A percentile compares a stretch with the other conserved stretches of the same genome.
Evolutionary conservation across 768 basidiomycete species (phyloP).

Genomic region (Dendrothele bispora): DNA sequence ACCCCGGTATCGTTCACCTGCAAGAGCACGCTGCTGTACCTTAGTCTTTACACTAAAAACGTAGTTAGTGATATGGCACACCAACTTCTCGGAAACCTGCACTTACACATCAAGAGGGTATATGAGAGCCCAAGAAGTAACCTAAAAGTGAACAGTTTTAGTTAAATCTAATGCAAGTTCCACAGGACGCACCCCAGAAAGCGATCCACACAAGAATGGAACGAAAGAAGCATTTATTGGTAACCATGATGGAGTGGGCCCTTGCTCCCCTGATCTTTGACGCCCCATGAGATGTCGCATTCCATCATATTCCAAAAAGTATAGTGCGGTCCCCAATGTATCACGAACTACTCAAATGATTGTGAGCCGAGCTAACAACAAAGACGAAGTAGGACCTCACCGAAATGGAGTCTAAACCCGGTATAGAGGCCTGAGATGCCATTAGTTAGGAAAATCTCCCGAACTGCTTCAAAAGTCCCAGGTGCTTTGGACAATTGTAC

Average conservation of each 20-base stretch:
- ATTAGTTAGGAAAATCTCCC: conserved; percentile 67
- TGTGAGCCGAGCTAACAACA: neutral
- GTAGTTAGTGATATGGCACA: conserved; percentile 5
- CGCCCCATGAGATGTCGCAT: conserved; percentile 87
- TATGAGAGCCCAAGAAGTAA: conserved; percentile 84
- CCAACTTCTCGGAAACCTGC: neutral
- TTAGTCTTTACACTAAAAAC: conserved; percentile 82
- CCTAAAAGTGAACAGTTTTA: conserved; percentile 32
- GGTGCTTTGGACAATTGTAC: conserved; percentile 73
- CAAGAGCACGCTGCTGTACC: conserved; percentile 89
- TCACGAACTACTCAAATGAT: conserved; percentile 68
- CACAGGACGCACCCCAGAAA: conserved; percentile 68
- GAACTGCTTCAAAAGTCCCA: conserved; percentile 74
- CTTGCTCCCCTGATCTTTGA: conserved; percentile 75
- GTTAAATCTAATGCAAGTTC: conserved; percentile 33
- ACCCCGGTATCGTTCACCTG: conserved; percentile 72
- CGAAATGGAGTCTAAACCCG: conserved; percentile 84
- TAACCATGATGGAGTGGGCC: conserved; percentile 79
- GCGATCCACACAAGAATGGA: conserved; percentile 88
- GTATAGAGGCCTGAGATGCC: conserved; percentile 74
- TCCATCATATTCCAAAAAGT: conserved; percentile 93
- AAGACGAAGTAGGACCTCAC: conserved; percentile 38
- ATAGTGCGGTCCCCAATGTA: conserved; percentile 85
- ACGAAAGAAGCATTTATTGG: conserved; percentile 78
- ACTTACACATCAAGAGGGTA: conserved; percentile 93